Evolutionary conservation across 2,329 filamentous ascomycete species (phyloP).

Genomic region (Fusarium goolgardi): DNA sequence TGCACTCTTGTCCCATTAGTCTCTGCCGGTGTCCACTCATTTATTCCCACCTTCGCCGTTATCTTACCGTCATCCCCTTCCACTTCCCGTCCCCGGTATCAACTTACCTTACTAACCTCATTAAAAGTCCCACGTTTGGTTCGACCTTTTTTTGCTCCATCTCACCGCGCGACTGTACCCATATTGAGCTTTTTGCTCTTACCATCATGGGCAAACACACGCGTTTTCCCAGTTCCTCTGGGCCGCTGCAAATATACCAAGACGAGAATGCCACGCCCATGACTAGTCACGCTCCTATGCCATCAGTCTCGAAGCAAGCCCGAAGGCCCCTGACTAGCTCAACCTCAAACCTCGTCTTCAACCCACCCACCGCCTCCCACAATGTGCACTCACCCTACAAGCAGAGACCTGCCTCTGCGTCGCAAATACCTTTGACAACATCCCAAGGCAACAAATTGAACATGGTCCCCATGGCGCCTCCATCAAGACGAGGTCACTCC

Average conservation of each 20-base stretch:
- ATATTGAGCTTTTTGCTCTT: slow-evolving; percentile 42
- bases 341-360: slow-evolving; percentile 73
- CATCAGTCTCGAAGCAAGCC: slow-evolving; percentile 59
- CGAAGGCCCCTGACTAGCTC: slow-evolving; percentile 62
- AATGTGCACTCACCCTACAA: slow-evolving; percentile 78
- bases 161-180: slow-evolving; percentile 29
- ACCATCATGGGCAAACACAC: slow-evolving; percentile 66
- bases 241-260: slow-evolving; percentile 64
- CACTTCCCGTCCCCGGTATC: slow-evolving; percentile 37
- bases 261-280: slow-evolving; percentile 62
- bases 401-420: slow-evolving; percentile 69
- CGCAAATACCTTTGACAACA: slow-evolving; percentile 67
- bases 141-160: slow-evolving; percentile 16
- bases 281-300: slow-evolving; percentile 69
- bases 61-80: slow-evolving; percentile 37
- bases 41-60: slow-evolving; percentile 41
- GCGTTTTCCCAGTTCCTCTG: slow-evolving; percentile 58
- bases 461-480: slow-evolving; percentile 74
- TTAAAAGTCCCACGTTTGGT: slow-evolving; percentile 31
- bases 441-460: slow-evolving; percentile 70
- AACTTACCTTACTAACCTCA: slow-evolving; percentile 33
- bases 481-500: slow-evolving; percentile 62
- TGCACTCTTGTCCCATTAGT: slow-evolving; percentile 44
- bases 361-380: slow-evolving; percentile 66
- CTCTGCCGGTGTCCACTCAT: slow-evolving; percentile 42